Base-by-base conservation (phyloP, 352 stramenopile genomes). In the Phytophthora aleatoria region DNA sequence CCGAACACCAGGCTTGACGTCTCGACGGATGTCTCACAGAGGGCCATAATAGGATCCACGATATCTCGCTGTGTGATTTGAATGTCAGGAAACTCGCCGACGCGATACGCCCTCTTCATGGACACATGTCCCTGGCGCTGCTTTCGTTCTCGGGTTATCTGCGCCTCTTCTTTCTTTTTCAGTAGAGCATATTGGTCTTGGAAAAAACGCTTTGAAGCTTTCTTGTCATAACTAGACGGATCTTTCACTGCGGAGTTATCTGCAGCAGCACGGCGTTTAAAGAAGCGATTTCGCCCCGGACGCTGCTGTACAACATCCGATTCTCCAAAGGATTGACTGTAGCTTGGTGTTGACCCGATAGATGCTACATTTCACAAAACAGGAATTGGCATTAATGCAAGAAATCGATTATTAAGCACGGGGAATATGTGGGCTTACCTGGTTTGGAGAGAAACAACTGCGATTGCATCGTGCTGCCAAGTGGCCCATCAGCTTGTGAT, bases 21-120 rank as follows among this genome's bases (percentile, higher is more conserved):
- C 13, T 67, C 44, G 1, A 61, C 49, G 42, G 92, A 81, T 27
- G 73, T 74, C 30, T 82, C 70, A 30, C 83, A 92, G 0, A 95
- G 62, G 8, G 64, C 64, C 57, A 92, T 83, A 7, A 95, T 67
- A 13, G 87, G 87, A 28, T 80, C 66, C 38, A 93, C 33, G 43
- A 95, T 78, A 57, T 95, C 87, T 41, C 62, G 68, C 8, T 81
- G 65, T 27, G 83, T 78, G 60, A 95, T 93, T 43, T 93, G 76
- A 60, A 95, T 95, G 44, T 95, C 87, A 24, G 87, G 86, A 58
- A 83, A 90, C 16, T 93, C 81, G 1, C 87, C 87, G 10, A 74
- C 52, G 5, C 87, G 74, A 43, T 95, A 95, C 26, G 73, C 83
- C n/a, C 87, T 67, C 50, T 78, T 81, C 35, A 95, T 87, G 2